These are phyloP conservation scores for Rhizopus sp. DNA, from an alignment of 371 early-diverging fungal species.

Conservation along the genomic window DNA sequence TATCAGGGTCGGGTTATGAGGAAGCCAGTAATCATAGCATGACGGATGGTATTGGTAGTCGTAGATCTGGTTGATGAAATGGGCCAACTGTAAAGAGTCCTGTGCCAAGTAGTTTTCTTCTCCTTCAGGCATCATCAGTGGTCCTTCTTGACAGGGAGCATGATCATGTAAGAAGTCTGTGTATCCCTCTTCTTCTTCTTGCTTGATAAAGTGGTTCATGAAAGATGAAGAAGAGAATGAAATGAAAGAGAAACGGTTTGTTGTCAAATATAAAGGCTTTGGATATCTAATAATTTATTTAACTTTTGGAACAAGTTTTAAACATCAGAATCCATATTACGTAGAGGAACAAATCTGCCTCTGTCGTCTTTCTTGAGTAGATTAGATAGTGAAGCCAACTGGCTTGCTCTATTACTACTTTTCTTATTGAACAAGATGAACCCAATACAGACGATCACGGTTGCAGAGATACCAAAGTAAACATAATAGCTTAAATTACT, in stretches of 20 bases:
- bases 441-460: constrained; percentile 25
- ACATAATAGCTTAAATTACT: constrained; percentile 14
- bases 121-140: not conserved
- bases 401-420: constrained; percentile 13
- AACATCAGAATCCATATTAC: constrained; percentile 31
- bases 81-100: not conserved
- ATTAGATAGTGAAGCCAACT: constrained; percentile 33
- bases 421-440: constrained; percentile 31
- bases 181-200: not conserved
- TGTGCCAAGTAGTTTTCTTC: not conserved
- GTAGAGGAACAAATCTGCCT: constrained; percentile 38
- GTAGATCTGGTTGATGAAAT: not conserved
- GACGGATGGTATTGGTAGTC: not conserved
- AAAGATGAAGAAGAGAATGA: not conserved
- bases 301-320: not conserved
- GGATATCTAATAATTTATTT: not conserved
- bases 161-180: not conserved
- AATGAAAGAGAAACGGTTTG: not conserved
- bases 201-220: not conserved
- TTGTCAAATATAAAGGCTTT: not conserved
- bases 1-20: too few relatives aligned
- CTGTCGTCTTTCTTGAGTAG: constrained; percentile 21
- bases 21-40: too few relatives aligned
- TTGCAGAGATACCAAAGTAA: constrained; percentile 25
- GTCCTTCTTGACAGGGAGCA: not conserved